Evolutionary conservation across 345 rosid genomes (phyloP), one percentile per base, ranked within the genome.

Genomic region (Streptanthus diversifolius): DNA sequence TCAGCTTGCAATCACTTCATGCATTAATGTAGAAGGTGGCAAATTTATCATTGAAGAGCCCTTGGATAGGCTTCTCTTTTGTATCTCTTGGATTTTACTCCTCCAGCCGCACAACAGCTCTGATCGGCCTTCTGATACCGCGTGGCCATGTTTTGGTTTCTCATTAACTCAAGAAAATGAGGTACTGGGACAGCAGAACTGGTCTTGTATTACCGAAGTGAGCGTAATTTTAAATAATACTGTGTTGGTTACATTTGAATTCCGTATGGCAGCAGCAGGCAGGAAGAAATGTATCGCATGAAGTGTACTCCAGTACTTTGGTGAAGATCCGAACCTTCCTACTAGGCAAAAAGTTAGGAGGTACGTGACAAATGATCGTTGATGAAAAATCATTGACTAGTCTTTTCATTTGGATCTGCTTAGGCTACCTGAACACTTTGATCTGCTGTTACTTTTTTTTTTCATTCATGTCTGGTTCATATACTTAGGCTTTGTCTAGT

Each of bases 91-190:
- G 89, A 89, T 89, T 75, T 76, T 84, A 71, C 83, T 89, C 63
- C 84, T 88, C 76, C 91, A 86, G 79, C 82, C 82, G 5, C 83
- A 68, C 61, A 82, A 83, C 64, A 83, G 70, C 82, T 54, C 76
- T 39, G 77, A 77, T 66, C 56, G 41, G 63, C 68, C 80, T 48
- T 68, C 75, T 24, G 83, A 87, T 79, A 69, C 85, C 15, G 49
- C 83, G 3, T 82, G 88, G 90, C 60, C 87, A 47, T 83, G 87
- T 74, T 83, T 89, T 74, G 90, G 93, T 70, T 91, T 91, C 83
- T 85, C 97, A 56, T 89, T 91, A 81, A 86, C 97, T 2, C 97
- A 87, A 80, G 96, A 91, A 35, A 83, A 75, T 77, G 96, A 89
- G 91, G 96, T 86, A 86, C 36, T 29, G 18, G 14, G 63, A 29